phyloP scores from a whole-genome alignment of 129 eudicot species.

The Tagetes patula region DNA sequence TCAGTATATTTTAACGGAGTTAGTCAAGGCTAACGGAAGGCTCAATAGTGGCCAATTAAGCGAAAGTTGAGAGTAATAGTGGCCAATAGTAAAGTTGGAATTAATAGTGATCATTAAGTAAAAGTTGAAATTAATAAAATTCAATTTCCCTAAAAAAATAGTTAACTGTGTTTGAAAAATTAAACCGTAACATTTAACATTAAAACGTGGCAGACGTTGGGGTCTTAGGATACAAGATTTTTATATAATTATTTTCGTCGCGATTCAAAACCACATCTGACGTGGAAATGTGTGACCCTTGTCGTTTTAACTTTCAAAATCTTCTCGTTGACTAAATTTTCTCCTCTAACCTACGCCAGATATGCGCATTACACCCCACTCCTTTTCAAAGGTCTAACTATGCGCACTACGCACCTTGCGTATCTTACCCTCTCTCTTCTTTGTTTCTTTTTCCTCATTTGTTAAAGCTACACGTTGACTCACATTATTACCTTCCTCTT shows the following conservation, averaged over 20 bases:
- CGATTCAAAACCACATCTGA: slow-evolving; percentile 32
- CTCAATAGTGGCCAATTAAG: too few relatives aligned
- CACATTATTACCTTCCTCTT: neutral
- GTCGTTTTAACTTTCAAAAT: slow-evolving; percentile 38
- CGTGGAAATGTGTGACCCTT: slow-evolving; percentile 41
- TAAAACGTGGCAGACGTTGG: neutral
- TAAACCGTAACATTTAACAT: neutral
- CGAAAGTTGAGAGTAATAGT: too few relatives aligned
- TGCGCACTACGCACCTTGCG: slow-evolving; percentile 73
- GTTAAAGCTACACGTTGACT: slow-evolving; percentile 54
- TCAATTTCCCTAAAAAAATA: too few relatives aligned
- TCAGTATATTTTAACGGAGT: too few relatives aligned
- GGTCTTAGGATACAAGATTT: neutral
- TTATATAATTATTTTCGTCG: neutral
- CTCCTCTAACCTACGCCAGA: slow-evolving; percentile 42
- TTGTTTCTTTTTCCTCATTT: slow-evolving; percentile 27
- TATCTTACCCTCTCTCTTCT: slow-evolving; percentile 44
- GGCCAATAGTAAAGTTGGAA: too few relatives aligned
- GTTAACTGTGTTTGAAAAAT: too few relatives aligned
- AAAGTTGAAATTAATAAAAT: too few relatives aligned
- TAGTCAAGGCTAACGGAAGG: too few relatives aligned
- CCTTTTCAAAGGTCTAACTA: slow-evolving; percentile 31
- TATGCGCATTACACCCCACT: slow-evolving; percentile 44
- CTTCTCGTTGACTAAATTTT: slow-evolving; percentile 45
- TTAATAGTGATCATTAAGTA: too few relatives aligned